These are phyloP conservation scores for Mortierella sp. DNA, from an alignment of 371 early-diverging fungal species.

Conservation along the genomic window DNA sequence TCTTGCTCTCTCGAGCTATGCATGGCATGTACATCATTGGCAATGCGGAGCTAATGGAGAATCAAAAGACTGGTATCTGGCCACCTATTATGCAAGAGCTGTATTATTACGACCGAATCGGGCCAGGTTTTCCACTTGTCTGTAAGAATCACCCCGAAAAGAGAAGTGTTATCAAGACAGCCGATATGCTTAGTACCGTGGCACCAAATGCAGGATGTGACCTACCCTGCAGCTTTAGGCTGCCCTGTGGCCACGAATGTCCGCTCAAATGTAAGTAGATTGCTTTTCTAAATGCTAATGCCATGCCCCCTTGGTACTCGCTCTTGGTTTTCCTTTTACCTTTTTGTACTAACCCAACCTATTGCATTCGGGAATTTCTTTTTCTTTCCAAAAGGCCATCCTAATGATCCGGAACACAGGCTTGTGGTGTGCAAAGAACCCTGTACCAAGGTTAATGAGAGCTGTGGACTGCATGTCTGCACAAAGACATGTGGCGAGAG, in stretches of 20 bases:
- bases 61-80: constrained; percentile 53
- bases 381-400: constrained; percentile 28
- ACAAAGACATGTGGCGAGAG: constrained; percentile 54
- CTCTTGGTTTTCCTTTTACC: background rate
- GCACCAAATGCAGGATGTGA: constrained; percentile 57
- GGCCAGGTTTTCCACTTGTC: constrained; percentile 54
- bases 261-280: constrained; percentile 44
- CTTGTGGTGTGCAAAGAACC: constrained; percentile 49
- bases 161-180: constrained; percentile 12
- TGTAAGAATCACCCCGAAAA: constrained; percentile 58
- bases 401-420: constrained; percentile 25
- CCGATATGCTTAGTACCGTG: constrained; percentile 25
- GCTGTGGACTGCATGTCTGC: constrained; percentile 48
- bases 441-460: constrained; percentile 52
- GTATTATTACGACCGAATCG: constrained; percentile 35
- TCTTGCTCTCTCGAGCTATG: constrained; percentile 77
- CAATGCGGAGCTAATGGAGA: constrained; percentile 52
- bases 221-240: constrained; percentile 16
- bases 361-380: background rate
- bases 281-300: too few relatives aligned
- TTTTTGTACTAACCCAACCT: too few relatives aligned
- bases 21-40: constrained; percentile 68
- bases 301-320: too few relatives aligned
- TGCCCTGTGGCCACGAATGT: constrained; percentile 54
- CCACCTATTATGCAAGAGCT: constrained; percentile 38